phyloP scores from a whole-genome alignment of 768 basidiomycete species.

The Hirschioporus abietinus region DNA sequence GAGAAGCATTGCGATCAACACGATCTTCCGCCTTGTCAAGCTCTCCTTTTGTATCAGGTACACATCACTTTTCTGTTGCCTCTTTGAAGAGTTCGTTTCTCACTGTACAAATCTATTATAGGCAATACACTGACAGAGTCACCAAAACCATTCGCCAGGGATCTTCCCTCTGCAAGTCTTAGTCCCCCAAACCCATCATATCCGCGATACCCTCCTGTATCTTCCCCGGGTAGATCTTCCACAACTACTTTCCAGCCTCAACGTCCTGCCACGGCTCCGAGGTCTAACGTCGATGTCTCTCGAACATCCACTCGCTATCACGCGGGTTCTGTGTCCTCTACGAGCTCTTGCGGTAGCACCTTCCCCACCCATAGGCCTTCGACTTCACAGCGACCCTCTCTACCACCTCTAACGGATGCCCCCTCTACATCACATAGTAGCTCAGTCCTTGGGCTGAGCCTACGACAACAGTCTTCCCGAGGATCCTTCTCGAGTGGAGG shows the following conservation, averaged over 20 bases:
- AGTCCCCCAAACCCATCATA: background rate
- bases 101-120: background rate
- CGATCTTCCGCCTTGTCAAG: slow-evolving; percentile 2
- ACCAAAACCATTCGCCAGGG: background rate
- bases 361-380: background rate
- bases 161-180: background rate
- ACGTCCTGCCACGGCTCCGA: background rate
- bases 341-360: background rate
- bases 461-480: background rate
- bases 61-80: background rate
- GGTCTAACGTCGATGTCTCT: background rate
- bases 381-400: background rate
- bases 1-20: slow-evolving; percentile 12
- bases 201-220: background rate
- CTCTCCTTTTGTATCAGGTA: slow-evolving; percentile 5
- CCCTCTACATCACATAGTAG: background rate
- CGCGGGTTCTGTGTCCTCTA: background rate
- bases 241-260: background rate
- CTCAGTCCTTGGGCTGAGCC: background rate
- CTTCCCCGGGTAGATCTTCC: background rate
- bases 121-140: background rate
- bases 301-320: background rate
- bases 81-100: slow-evolving; percentile 1
- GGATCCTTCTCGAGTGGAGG: background rate
- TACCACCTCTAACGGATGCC: background rate